A percentile compares a stretch with the other conserved stretches of the same genome.
Conservation (phyloP, 352 stramenopile genomes). For the Globisporangium acanthophoron region DNA sequence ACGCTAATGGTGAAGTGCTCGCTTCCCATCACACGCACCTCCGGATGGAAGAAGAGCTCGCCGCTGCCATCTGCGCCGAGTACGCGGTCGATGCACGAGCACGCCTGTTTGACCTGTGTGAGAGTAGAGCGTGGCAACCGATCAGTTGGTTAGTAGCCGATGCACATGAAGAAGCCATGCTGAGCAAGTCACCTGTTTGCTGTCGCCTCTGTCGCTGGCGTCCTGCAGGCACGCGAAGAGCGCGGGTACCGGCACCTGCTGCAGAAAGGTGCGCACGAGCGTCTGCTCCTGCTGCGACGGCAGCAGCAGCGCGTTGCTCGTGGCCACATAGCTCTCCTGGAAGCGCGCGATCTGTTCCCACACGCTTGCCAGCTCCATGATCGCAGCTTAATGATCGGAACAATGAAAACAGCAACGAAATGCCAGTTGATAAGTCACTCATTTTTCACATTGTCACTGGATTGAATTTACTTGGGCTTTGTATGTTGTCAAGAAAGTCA, state of each 20-base stretch:
- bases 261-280: slow-evolving; percentile 60
- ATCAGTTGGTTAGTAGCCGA: background rate
- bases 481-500: too few relatives aligned
- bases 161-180: too few relatives aligned
- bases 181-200: slow-evolving; percentile 37
- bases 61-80: slow-evolving; percentile 44
- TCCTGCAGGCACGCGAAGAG: slow-evolving; percentile 77
- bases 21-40: slow-evolving; percentile 20
- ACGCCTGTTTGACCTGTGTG: slow-evolving; percentile 60
- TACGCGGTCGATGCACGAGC: slow-evolving; percentile 74
- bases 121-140: background rate
- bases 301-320: slow-evolving; percentile 33
- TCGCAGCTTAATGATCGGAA: background rate
- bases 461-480: too few relatives aligned
- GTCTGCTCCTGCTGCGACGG: slow-evolving; percentile 33
- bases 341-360: slow-evolving; percentile 62
- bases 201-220: slow-evolving; percentile 55
- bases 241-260: slow-evolving; percentile 51
- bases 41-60: slow-evolving; percentile 64
- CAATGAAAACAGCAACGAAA: too few relatives aligned
- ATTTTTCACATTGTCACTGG: too few relatives aligned
- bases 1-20: background rate
- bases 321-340: slow-evolving; percentile 53
- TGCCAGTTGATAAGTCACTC: too few relatives aligned
- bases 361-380: slow-evolving; percentile 30